A percentile compares a stretch with the other conserved stretches of the same genome.
Evolutionary conservation across 768 basidiomycete genomes (phyloP).

Genomic region (Psilocybe subaeruginosa): DNA sequence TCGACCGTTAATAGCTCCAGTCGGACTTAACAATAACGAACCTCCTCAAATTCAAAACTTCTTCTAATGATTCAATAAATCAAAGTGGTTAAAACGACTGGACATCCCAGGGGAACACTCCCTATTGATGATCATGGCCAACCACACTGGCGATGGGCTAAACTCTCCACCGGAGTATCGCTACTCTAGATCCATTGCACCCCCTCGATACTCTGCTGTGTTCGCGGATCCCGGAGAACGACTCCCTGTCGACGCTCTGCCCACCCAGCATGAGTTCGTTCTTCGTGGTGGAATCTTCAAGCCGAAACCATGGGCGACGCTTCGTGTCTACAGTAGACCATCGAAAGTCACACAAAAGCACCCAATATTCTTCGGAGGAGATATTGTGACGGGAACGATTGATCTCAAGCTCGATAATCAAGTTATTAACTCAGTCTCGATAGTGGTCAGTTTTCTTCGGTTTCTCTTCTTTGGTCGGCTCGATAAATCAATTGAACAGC

Average conservation of each 20-base stretch:
- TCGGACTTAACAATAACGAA: too few species aligned
- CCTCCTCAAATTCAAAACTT: too few species aligned
- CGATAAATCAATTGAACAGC: constrained; percentile 1
- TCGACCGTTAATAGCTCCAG: too few species aligned
- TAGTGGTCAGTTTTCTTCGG: constrained; percentile 38
- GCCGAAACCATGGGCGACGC: constrained; percentile 19
- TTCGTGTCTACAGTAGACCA: constrained; percentile 19
- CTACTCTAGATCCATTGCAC: not conserved
- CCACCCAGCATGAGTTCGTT: constrained; percentile 12
- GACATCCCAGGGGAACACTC: too few species aligned
- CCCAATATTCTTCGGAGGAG: constrained; percentile 24
- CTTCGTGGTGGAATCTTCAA: constrained; percentile 8
- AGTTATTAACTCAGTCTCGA: constrained; percentile 31
- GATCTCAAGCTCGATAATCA: constrained; percentile 18
- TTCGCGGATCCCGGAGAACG: constrained; percentile 13
- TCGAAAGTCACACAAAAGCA: constrained; percentile 10
- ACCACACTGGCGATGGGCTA: not conserved
- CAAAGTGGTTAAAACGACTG: too few species aligned
- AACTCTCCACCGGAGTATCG: not conserved
- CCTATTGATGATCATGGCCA: not conserved
- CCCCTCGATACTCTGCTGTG: constrained; percentile 13
- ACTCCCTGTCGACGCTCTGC: not conserved
- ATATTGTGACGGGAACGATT: constrained; percentile 18
- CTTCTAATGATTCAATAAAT: too few species aligned
- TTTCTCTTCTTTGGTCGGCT: not conserved